Evolutionary conservation across 1,284 basidiomycete genomes (phyloP).

Genomic region (Naganishia sp.): DNA sequence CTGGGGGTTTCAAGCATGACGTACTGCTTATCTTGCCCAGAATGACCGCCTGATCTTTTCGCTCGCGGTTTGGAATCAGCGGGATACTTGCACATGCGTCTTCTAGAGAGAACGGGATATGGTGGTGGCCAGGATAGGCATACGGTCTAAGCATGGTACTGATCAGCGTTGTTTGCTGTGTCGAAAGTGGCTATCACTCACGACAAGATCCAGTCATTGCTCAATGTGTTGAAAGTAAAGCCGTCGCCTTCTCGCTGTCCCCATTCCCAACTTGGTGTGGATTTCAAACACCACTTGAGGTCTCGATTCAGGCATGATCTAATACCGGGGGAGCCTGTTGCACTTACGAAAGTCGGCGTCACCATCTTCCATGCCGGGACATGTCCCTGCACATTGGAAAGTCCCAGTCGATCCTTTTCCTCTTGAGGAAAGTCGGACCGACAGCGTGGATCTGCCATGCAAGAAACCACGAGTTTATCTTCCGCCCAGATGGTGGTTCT

Average conservation of each 20-base stretch:
- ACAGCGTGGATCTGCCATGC: conserved; percentile 23
- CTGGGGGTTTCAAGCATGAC: background rate
- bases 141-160: background rate
- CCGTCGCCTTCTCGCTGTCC: conserved; percentile 8
- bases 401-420: background rate
- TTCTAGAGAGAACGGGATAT: conserved; percentile 25
- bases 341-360: conserved; percentile 17
- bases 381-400: background rate
- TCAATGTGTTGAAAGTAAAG: conserved; percentile 15
- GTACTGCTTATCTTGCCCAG: conserved; percentile 10
- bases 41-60: conserved; percentile 15
- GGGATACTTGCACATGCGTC: background rate
- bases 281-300: conserved; percentile 10
- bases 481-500: conserved; percentile 15
- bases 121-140: conserved; percentile 14
- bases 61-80: conserved; percentile 3
- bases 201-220: conserved; percentile 17
- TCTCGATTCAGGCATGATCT: background rate
- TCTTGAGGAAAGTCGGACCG: conserved; percentile 1
- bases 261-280: conserved; percentile 4
- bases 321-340: background rate
- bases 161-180: too few relatives aligned
- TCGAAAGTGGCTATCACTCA: background rate
- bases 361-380: conserved; percentile 21
- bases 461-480: conserved; percentile 7